These are phyloP conservation scores for Epichloe aotearoae DNA, from an alignment of 2,329 filamentous ascomycete genomes.

Conservation along the genomic window DNA sequence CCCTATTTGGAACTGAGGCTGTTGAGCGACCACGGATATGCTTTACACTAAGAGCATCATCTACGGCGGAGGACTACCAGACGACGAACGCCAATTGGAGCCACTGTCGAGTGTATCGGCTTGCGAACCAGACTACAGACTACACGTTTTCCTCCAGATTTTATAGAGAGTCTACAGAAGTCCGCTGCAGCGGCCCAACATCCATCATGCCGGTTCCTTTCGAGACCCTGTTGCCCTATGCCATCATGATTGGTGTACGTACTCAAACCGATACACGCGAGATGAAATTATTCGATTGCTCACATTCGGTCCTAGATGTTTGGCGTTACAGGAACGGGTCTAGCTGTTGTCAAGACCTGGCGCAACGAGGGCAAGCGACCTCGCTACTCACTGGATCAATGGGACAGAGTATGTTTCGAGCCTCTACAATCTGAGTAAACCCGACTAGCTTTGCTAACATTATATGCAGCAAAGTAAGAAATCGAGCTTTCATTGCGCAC, in stretches of 20 bases:
- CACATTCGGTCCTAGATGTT: constrained; percentile 41
- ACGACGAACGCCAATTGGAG: constrained; percentile 3
- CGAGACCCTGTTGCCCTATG: constrained; percentile 51
- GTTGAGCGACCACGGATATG: neutral
- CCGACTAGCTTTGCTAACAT: constrained; percentile 15
- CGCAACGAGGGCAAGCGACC: constrained; percentile 48
- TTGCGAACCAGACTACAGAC: neutral
- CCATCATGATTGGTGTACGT: constrained; percentile 48
- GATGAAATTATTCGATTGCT: neutral
- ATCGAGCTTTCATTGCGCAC: neutral
- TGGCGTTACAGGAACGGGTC: constrained; percentile 42
- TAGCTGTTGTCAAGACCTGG: constrained; percentile 42
- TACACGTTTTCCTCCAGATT: neutral
- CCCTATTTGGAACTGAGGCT: neutral
- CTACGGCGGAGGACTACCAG: neutral
- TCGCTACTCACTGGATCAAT: constrained; percentile 47
- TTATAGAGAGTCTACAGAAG: constrained; percentile 6
- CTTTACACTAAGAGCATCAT: neutral
- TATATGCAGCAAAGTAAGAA: constrained; percentile 38
- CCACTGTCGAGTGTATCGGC: neutral
- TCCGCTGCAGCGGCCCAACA: constrained; percentile 19
- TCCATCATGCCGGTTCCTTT: constrained; percentile 47
- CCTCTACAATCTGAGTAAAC: neutral
- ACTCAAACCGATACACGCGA: constrained; percentile 4
- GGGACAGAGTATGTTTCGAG: constrained; percentile 42